Evolutionary conservation across 495 filamentous ascomycete species (phyloP).

Genomic region (Parathielavia appendiculata): DNA sequence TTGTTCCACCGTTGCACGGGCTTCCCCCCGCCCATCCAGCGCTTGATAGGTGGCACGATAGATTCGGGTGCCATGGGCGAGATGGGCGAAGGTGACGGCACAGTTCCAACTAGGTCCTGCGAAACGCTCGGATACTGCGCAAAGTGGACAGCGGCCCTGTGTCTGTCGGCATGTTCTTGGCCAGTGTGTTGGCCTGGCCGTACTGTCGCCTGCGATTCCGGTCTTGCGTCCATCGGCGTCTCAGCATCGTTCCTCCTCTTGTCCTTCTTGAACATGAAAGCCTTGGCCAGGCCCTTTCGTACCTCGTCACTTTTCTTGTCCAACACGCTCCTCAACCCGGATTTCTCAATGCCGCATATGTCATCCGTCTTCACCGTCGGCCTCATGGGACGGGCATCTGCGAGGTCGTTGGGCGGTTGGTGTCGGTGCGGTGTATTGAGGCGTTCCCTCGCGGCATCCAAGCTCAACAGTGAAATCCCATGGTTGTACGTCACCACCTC

Average conservation of each 20-base stretch:
- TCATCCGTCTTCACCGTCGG: slow-evolving; percentile 44
- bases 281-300: slow-evolving; percentile 46
- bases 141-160: slow-evolving; percentile 23
- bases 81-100: slow-evolving; percentile 31
- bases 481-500: slow-evolving; percentile 30
- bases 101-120: too few species aligned
- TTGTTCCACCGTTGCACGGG: slow-evolving; percentile 51
- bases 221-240: slow-evolving; percentile 22
- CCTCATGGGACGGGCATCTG: slow-evolving; percentile 41
- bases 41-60: slow-evolving; percentile 40
- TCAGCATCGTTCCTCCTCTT: slow-evolving; percentile 32
- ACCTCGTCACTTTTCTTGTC: slow-evolving; percentile 52
- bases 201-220: slow-evolving; percentile 36
- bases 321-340: slow-evolving; percentile 43
- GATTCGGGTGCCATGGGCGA: slow-evolving; percentile 24
- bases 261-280: slow-evolving; percentile 44
- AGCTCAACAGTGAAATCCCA: slow-evolving; percentile 29
- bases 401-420: slow-evolving; percentile 39
- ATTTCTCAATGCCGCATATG: slow-evolving; percentile 49
- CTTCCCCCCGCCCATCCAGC: slow-evolving; percentile 46
- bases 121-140: too few species aligned
- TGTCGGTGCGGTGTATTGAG: slow-evolving; percentile 14
- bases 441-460: slow-evolving; percentile 31
- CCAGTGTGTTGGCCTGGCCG: slow-evolving; percentile 19
- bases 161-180: slow-evolving; percentile 22